These are phyloP conservation scores for Rosa lucieae DNA, from an alignment of 306 rosid genomes.

Conservation along the genomic window DNA sequence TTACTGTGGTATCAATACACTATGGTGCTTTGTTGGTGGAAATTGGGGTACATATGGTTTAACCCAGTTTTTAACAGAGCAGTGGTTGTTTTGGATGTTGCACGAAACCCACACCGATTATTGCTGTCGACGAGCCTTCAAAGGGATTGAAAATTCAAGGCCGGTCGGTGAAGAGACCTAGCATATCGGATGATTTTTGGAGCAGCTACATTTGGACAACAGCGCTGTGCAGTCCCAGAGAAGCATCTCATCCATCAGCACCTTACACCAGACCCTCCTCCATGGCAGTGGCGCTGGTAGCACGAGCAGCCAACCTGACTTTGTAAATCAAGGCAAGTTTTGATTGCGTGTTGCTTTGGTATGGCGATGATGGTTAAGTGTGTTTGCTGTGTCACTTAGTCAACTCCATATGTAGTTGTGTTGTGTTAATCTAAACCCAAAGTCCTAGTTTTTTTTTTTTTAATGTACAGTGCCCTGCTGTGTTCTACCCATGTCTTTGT, in stretches of 20 bases:
- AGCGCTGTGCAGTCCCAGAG: constrained; percentile 76
- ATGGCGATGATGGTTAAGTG: not conserved
- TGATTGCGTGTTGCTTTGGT: not conserved
- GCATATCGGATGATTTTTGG: constrained; percentile 81
- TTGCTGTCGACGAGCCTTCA: constrained; percentile 96
- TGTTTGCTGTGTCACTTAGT: not conserved
- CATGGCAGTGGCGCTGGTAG: constrained; percentile 46
- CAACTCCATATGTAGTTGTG: not conserved
- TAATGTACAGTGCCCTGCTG: too few species aligned
- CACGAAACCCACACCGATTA: constrained; percentile 85
- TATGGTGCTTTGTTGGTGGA: constrained; percentile 29
- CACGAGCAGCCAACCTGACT: constrained; percentile 53
- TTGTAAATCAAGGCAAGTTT: constrained; percentile 77
- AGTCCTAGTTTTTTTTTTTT: too few species aligned
- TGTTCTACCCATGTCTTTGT: too few species aligned
- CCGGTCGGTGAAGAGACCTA: constrained; percentile 62
- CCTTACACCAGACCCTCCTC: constrained; percentile 60
- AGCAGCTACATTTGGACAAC: constrained; percentile 81
- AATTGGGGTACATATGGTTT: constrained; percentile 39
- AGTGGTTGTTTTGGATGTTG: constrained; percentile 99
- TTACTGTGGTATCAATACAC: not conserved
- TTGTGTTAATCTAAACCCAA: not conserved
- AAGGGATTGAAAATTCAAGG: constrained; percentile 85
- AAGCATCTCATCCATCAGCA: constrained; percentile 80
- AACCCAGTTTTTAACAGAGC: constrained; percentile 87